A percentile compares a stretch with the other conserved stretches of the same genome.
These are phyloP conservation scores for Hymenoscyphus scutula DNA, from an alignment of 2,329 filamentous ascomycete species.

Conservation along the genomic window DNA sequence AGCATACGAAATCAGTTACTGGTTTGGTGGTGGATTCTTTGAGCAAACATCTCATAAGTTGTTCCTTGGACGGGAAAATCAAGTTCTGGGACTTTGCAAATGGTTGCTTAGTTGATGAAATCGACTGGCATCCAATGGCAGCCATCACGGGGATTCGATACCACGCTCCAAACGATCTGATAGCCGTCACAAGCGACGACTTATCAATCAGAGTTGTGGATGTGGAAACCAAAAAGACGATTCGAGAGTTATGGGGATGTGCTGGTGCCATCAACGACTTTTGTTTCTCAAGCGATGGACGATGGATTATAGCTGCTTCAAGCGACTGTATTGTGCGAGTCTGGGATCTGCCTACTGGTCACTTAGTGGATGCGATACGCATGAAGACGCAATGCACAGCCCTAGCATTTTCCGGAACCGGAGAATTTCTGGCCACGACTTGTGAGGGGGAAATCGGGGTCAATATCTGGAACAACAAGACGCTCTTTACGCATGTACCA, in stretches of 20 bases:
- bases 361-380: slow-evolving; percentile 89
- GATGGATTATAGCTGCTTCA: slow-evolving; percentile 88
- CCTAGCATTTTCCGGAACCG: slow-evolving; percentile 82
- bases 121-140: slow-evolving; percentile 79
- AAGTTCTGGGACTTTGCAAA: slow-evolving; percentile 98
- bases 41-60: slow-evolving; percentile 82
- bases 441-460: slow-evolving; percentile 80
- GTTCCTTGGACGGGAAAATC: slow-evolving; percentile 83
- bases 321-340: slow-evolving; percentile 77
- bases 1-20: slow-evolving; percentile 78
- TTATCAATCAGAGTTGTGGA: slow-evolving; percentile 85
- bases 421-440: slow-evolving; percentile 91
- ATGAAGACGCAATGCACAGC: slow-evolving; percentile 77
- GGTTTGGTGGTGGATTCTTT: slow-evolving; percentile 86
- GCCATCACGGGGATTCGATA: slow-evolving; percentile 76
- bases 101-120: slow-evolving; percentile 73
- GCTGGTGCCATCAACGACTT: slow-evolving; percentile 73
- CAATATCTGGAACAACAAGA: slow-evolving; percentile 94
- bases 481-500: slow-evolving; percentile 83
- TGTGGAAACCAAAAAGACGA: slow-evolving; percentile 82
- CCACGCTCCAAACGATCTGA: slow-evolving; percentile 77
- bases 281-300: slow-evolving; percentile 86
- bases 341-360: slow-evolving; percentile 94
- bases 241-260: slow-evolving; percentile 89
- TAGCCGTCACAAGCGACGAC: slow-evolving; percentile 88